A percentile compares a stretch with the other conserved stretches of the same genome.
Conservation (phyloP, 2,329 filamentous ascomycete genomes). For the Pyrenochaeta sp. region DNA sequence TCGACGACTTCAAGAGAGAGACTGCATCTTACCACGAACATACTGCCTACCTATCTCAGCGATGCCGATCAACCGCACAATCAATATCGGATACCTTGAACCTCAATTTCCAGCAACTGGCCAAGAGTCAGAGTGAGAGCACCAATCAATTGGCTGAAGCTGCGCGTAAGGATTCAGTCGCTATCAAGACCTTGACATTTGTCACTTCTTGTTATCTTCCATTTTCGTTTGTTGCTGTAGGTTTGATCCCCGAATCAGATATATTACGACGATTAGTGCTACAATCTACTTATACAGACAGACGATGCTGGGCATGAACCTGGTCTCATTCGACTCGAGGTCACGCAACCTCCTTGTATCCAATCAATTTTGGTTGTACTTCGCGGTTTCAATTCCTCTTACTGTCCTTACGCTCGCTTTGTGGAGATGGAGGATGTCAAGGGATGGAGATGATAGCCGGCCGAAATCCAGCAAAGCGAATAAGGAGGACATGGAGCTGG, state of each 20-base stretch:
- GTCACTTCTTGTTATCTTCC: conserved; percentile 11
- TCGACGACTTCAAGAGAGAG: conserved; percentile 1
- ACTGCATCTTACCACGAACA: neutral
- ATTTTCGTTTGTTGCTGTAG: conserved; percentile 14
- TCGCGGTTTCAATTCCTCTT: conserved; percentile 4
- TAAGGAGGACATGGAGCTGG: too few relatives aligned
- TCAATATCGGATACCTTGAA: conserved; percentile 7
- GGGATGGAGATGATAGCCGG: neutral
- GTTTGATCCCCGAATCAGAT: neutral
- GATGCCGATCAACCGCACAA: conserved; percentile 4
- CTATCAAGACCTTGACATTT: conserved; percentile 8
- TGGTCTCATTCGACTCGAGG: conserved; percentile 5
- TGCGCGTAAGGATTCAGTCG: conserved; percentile 9
- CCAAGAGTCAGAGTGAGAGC: conserved; percentile 6
- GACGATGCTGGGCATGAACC: conserved; percentile 14
- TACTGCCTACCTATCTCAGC: neutral
- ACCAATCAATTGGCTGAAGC: conserved; percentile 1
- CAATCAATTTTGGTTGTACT: conserved; percentile 10
- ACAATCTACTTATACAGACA: neutral
- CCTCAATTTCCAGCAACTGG: conserved; percentile 6
- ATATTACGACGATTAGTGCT: neutral
- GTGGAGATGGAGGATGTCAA: conserved; percentile 8
- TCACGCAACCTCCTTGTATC: conserved; percentile 8
- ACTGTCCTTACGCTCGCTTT: conserved; percentile 3
- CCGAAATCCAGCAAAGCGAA: too few relatives aligned